These are phyloP conservation scores for Westerdykella ornata DNA, from an alignment of 2,329 filamentous ascomycete species.

Conservation along the genomic window DNA sequence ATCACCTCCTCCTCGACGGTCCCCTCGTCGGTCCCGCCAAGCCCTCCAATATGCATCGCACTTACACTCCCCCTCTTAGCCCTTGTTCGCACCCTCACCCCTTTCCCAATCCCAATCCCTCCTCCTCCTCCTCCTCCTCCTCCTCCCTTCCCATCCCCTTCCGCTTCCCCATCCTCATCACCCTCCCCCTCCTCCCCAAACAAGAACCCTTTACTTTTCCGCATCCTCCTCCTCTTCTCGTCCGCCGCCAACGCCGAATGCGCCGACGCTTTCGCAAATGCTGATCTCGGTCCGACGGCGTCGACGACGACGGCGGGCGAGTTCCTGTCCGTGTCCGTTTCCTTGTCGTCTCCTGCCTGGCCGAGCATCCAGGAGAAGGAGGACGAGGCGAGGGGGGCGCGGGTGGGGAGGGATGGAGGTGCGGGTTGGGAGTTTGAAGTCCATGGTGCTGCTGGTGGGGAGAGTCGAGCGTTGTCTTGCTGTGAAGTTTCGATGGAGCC, in stretches of 20 bases:
- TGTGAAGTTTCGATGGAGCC: slow-evolving; percentile 3
- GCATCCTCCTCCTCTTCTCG: slow-evolving; percentile 29
- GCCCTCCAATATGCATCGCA: slow-evolving; percentile 3
- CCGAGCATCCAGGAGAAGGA: slow-evolving; percentile 73
- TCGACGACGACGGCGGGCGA: neutral
- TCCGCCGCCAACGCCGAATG: slow-evolving; percentile 32
- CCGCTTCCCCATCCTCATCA: slow-evolving; percentile 15
- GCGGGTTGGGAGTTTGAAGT: too few relatives aligned
- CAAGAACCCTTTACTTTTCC: slow-evolving; percentile 33
- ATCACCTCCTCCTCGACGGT: neutral
- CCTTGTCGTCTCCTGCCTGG: slow-evolving; percentile 32
- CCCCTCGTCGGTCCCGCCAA: neutral
- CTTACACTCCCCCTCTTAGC: slow-evolving; percentile 22
- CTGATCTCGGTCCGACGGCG: neutral
- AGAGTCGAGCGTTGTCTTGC: slow-evolving; percentile 13
- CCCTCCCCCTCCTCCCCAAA: slow-evolving; percentile 39
- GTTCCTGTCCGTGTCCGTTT: neutral
- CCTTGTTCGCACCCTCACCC: slow-evolving; percentile 28
- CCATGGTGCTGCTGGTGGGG: slow-evolving; percentile 11
- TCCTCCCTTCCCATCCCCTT: slow-evolving; percentile 20
- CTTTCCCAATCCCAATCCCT: slow-evolving; percentile 27
- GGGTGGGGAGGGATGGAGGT: slow-evolving; percentile 6
- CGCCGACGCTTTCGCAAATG: slow-evolving; percentile 15
- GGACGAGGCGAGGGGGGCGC: slow-evolving; percentile 55
- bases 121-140: slow-evolving; percentile 17